These are phyloP conservation scores for Knoxdaviesia proteae DNA, from an alignment of 2,329 filamentous ascomycete species.

Conservation along the genomic window DNA sequence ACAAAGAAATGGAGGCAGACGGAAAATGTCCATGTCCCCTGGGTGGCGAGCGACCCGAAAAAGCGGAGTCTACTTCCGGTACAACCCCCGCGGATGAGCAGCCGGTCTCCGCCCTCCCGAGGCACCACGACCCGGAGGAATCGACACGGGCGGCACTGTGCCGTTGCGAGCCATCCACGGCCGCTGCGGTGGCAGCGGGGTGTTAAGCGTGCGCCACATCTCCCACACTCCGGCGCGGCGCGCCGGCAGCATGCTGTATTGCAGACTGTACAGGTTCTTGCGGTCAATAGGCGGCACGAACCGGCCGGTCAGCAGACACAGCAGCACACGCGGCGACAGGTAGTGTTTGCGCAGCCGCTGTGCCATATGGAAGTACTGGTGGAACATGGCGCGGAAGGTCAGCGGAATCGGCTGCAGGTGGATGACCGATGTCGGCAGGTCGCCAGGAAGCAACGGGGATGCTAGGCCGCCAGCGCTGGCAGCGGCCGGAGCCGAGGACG, in stretches of 20 bases:
- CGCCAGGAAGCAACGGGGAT: slow-evolving; percentile 9
- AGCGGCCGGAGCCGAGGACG: too few species aligned
- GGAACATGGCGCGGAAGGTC: slow-evolving; percentile 81
- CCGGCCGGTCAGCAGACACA: slow-evolving; percentile 72
- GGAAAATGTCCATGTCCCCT: too few species aligned
- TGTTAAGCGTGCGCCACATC: slow-evolving; percentile 58
- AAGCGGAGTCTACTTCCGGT: too few species aligned
- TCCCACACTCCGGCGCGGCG: slow-evolving; percentile 60
- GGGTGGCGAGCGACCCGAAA: too few species aligned
- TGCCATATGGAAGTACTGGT: slow-evolving; percentile 91
- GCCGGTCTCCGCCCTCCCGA: too few species aligned
- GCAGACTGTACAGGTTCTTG: slow-evolving; percentile 83
- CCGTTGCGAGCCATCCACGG: too few species aligned
- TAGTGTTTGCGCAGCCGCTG: slow-evolving; percentile 90
- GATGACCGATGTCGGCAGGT: slow-evolving; percentile 58
- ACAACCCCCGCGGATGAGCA: too few species aligned
- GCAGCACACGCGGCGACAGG: slow-evolving; percentile 66
- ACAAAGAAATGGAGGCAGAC: too few species aligned
- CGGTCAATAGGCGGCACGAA: slow-evolving; percentile 92
- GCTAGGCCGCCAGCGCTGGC: too few species aligned
- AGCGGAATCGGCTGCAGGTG: slow-evolving; percentile 81
- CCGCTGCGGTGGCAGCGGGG: slow-evolving; percentile 16
- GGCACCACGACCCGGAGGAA: too few species aligned
- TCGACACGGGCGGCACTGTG: too few species aligned
- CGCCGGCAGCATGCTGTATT: slow-evolving; percentile 93